phyloP scores from a whole-genome alignment of 495 filamentous ascomycete genomes.

The Pyronema omphalodes region DNA sequence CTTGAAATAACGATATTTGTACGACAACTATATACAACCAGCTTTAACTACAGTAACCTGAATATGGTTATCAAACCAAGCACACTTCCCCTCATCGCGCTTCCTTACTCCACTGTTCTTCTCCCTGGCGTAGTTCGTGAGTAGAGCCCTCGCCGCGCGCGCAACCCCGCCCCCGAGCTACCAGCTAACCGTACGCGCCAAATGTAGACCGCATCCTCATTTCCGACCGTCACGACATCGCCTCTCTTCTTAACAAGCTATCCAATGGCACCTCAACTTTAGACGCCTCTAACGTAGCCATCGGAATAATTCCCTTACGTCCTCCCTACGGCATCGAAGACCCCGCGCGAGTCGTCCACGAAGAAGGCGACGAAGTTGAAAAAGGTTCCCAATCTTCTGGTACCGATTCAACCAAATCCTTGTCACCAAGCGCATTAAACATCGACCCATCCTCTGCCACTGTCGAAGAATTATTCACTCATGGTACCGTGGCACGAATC shows the following conservation, averaged over 20 bases:
- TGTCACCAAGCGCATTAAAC: slow-evolving; percentile 10
- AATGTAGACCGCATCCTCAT: slow-evolving; percentile 39
- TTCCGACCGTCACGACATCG: slow-evolving; percentile 46
- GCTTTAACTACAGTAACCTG: no score
- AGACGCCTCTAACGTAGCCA: slow-evolving; percentile 36
- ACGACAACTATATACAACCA: no score
- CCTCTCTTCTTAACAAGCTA: slow-evolving; percentile 44
- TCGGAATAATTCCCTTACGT: slow-evolving; percentile 50
- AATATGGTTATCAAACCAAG: slow-evolving; percentile 8
- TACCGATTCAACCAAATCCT: not conserved
- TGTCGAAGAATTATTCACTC: slow-evolving; percentile 44
- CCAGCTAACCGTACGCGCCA: not conserved
- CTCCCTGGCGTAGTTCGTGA: slow-evolving; percentile 41
- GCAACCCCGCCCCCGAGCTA: not conserved
- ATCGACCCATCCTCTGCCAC: slow-evolving; percentile 42
- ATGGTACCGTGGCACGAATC: slow-evolving; percentile 48
- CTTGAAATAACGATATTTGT: no score
- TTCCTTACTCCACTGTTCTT: slow-evolving; percentile 44
- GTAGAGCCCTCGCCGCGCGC: no score
- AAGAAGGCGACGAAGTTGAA: slow-evolving; percentile 25
- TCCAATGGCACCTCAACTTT: slow-evolving; percentile 34
- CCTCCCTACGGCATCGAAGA: slow-evolving; percentile 28
- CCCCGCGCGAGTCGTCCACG: slow-evolving; percentile 19
- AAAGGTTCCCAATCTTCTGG: slow-evolving; percentile 7
- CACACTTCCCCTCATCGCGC: slow-evolving; percentile 43